phyloP scores from a whole-genome alignment of 768 basidiomycete genomes.

The Hirschioporus abietinus region DNA sequence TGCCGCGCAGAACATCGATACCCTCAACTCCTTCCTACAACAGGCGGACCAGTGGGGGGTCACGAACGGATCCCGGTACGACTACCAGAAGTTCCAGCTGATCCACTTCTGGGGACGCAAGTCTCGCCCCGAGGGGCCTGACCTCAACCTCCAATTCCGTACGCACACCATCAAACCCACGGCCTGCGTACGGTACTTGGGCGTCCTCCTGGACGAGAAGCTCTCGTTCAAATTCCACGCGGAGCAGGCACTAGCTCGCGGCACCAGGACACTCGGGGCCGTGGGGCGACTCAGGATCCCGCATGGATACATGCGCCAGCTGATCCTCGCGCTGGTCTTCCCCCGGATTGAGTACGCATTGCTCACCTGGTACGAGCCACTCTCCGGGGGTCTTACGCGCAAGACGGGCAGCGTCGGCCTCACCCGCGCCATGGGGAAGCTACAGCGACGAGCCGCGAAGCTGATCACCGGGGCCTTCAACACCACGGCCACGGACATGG shows the following conservation, averaged over 20 bases:
- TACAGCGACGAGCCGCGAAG: too few species aligned
- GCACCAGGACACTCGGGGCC: too few species aligned
- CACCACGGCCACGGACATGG: conserved; percentile 11
- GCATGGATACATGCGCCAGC: too few species aligned
- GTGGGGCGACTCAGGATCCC: too few species aligned
- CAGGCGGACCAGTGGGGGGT: not conserved
- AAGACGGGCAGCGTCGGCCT: not conserved
- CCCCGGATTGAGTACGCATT: too few species aligned
- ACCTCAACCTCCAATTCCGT: not conserved
- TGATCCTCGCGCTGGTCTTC: too few species aligned
- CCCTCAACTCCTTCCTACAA: conserved; percentile 17
- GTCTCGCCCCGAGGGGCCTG: conserved; percentile 1
- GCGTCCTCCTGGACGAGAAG: conserved; percentile 11
- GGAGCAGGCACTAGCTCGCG: too few species aligned
- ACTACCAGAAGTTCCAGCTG: not conserved
- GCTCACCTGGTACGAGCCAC: too few species aligned
- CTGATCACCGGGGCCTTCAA: conserved; percentile 17
- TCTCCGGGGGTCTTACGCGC: fast-evolving
- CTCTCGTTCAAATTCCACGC: too few species aligned
- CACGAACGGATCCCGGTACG: not conserved
- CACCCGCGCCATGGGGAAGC: not conserved
- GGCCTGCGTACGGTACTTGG: conserved; percentile 9
- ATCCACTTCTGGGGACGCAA: not conserved
- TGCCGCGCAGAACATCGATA: conserved; percentile 19
- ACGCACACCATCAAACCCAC: conserved; percentile 5